Evolutionary conservation across 2,329 filamentous ascomycete species (phyloP).

Genomic region (Rutstroemia sp.): DNA sequence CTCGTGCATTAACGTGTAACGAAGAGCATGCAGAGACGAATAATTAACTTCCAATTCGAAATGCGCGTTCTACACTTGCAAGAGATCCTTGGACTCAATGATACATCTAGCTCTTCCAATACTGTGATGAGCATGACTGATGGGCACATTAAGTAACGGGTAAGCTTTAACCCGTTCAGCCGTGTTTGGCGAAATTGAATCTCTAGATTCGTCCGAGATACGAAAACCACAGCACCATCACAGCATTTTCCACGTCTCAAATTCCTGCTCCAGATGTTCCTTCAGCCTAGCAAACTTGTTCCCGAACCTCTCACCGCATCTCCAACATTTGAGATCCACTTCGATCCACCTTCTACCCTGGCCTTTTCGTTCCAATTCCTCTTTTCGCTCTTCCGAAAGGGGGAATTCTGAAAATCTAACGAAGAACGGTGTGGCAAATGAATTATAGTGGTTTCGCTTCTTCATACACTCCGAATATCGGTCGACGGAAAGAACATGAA

Average conservation of each 20-base stretch:
- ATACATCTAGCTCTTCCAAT: too few relatives aligned
- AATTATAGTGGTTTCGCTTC: constrained; percentile 85
- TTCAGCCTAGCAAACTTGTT: constrained; percentile 70
- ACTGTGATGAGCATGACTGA: too few relatives aligned
- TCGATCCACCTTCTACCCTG: constrained; percentile 48
- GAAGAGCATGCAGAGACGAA: too few relatives aligned
- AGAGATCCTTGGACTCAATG: too few relatives aligned
- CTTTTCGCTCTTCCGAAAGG: constrained; percentile 42
- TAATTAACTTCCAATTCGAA: too few relatives aligned
- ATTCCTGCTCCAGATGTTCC: constrained; percentile 67
- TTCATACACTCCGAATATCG: constrained; percentile 65
- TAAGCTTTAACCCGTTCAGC: too few relatives aligned
- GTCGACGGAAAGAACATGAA: constrained; percentile 80
- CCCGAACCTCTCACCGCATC: constrained; percentile 67
- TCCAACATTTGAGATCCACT: constrained; percentile 71
- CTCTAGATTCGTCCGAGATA: too few relatives aligned
- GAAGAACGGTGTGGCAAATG: constrained; percentile 81
- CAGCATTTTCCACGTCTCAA: constrained; percentile 61
- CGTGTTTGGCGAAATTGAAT: too few relatives aligned
- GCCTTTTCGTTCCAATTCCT: constrained; percentile 32
- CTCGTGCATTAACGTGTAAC: too few relatives aligned
- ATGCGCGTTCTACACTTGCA: too few relatives aligned
- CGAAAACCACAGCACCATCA: too few relatives aligned
- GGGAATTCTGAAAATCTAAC: constrained; percentile 75
- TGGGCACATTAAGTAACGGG: too few relatives aligned